Conservation (phyloP, 179 eudicot genomes). For the Monotropa hypopitys region DNA sequence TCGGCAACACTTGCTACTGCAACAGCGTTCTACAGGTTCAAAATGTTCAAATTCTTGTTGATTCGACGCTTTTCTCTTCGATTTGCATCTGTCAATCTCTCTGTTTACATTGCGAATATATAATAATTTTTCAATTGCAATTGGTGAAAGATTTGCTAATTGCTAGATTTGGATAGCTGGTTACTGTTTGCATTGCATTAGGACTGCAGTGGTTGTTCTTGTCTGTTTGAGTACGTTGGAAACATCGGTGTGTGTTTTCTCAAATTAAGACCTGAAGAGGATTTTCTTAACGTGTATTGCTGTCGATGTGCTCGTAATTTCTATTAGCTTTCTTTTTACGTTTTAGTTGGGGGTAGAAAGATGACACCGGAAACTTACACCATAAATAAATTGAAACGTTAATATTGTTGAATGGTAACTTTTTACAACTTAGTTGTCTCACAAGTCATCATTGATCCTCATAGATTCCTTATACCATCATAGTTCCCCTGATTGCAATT, state of each 20-base stretch:
- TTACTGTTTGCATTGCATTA: neutral
- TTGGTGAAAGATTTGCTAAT: neutral
- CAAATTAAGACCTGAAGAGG: neutral
- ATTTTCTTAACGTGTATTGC: neutral
- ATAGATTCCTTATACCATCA: neutral
- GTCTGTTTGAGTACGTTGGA: neutral
- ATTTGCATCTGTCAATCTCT: neutral
- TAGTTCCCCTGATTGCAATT: neutral
- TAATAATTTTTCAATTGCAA: neutral
- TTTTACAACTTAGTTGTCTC: neutral
- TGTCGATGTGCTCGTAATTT: neutral
- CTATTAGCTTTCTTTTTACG: neutral
- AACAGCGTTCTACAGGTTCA: constrained; percentile 76
- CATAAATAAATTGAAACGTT: neutral
- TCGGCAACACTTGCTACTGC: constrained; percentile 84
- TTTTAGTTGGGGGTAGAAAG: neutral
- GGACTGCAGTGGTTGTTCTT: neutral
- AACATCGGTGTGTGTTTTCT: neutral
- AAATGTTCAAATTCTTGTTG: neutral
- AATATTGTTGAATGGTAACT: neutral
- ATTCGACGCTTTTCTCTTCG: neutral
- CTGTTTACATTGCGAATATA: neutral
- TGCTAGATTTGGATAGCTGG: neutral
- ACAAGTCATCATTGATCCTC: neutral
- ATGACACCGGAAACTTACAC: neutral